A percentile compares a stretch with the other conserved stretches of the same genome.
Evolutionary conservation across 208 protist genomes (phyloP).

Genomic region (Acanthamoeba healyi): DNA sequence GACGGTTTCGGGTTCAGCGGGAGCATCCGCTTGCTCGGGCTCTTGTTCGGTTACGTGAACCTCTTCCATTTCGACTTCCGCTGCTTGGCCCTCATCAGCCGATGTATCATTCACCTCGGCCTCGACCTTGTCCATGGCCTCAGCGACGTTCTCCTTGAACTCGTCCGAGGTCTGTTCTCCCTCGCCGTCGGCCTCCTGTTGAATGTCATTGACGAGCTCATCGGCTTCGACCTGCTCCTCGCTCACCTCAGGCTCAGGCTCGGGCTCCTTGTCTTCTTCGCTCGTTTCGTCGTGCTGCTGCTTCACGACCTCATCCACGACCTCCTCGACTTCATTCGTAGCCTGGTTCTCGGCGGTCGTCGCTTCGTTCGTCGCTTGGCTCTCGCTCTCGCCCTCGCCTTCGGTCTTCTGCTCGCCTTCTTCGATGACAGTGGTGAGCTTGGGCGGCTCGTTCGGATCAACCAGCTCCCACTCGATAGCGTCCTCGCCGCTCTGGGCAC

Average conservation of each 20-base stretch:
- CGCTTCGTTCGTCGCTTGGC: not conserved
- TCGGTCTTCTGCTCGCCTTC: not conserved
- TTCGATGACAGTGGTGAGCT: not conserved
- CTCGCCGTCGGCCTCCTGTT: not conserved
- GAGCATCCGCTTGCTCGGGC: too few species aligned
- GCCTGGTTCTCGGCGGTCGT: not conserved
- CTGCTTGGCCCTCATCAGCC: not conserved
- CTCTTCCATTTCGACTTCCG: not conserved
- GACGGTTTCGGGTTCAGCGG: too few species aligned
- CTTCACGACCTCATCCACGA: not conserved
- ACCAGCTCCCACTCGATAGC: conserved; percentile 34
- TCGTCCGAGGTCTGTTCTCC: not conserved
- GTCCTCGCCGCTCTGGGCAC: conserved; percentile 32
- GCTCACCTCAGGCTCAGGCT: not conserved
- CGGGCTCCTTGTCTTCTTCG: not conserved
- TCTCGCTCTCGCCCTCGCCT: not conserved
- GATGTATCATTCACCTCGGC: not conserved
- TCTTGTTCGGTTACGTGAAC: too few species aligned
- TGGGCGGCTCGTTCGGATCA: not conserved
- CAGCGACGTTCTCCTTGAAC: not conserved
- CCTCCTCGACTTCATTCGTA: not conserved
- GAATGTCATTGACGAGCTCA: not conserved
- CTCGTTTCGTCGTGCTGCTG: not conserved
- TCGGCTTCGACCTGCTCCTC: not conserved
- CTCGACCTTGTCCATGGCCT: not conserved